Evolutionary conservation across 768 basidiomycete genomes (phyloP), one percentile per base, ranked within the genome.

Genomic region (Xerocomellus amylosporus): DNA sequence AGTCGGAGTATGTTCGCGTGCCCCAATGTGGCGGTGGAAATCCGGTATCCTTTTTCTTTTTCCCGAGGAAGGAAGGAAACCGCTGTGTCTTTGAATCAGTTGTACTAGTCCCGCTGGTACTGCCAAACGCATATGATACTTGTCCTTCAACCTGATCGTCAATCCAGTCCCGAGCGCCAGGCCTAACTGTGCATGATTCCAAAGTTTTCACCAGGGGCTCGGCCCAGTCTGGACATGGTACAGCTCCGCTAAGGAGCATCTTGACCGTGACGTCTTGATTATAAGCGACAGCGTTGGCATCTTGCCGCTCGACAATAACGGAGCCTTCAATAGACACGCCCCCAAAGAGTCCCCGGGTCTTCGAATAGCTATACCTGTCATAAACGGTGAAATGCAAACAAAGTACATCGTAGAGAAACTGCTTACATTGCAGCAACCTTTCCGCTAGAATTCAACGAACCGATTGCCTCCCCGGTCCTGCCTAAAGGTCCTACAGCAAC

Each of bases 301-400:
- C 96, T 65, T 93, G 89, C 37, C 96, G 83, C 71, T 97, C 96
- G 15, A 97, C 80, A 55, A 98, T 94, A 47, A 97, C 86, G 1
- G 89, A 90, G 13, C 93, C 93, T 74, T 91, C 89, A 12, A 91
- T 69, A 17, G 90, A 93, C 12, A 97, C 78, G 6, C 96, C 96
- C 30, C 96, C 95, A 56, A 97, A 98, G 4, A 98, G 80, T 20
- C 96, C 96, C 50, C 90, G 84, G 1, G 94, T 94, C 70, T 95
- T 96, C 8, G 87, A 89, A 65, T 93, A 93, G 65, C 87, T 90
- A 70, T 93, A 92, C 87, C 88, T 90, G 64, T 28, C 10, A 15
- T 14, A 17, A 34, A 49, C 33, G 37, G 41, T 56, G 22, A 45
- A 47, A 51, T 19, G 46, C 36, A 41, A 38, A 38, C 26, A 33